Conservation (phyloP, 108 stramenopile genomes). For the Fistulifera solaris region DNA sequence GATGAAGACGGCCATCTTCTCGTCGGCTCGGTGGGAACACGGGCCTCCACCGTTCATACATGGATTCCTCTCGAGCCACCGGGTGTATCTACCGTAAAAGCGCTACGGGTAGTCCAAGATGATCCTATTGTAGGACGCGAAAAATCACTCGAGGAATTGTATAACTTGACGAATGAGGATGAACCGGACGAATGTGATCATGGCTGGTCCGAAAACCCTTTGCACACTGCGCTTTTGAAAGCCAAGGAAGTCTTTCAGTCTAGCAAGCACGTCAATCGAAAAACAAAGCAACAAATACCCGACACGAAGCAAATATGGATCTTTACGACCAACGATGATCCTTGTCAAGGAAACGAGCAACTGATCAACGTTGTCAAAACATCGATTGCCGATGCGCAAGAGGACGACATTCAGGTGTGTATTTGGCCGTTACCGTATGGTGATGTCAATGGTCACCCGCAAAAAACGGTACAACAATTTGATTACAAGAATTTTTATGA, state of each 20-base stretch:
- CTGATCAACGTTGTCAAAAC: slow-evolving; percentile 18
- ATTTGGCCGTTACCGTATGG: slow-evolving; percentile 41
- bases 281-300: slow-evolving; percentile 21
- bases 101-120: slow-evolving; percentile 16
- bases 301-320: slow-evolving; percentile 68
- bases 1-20: slow-evolving; percentile 16
- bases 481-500: slow-evolving; percentile 14
- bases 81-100: slow-evolving; percentile 32
- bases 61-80: slow-evolving; percentile 49
- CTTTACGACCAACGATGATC: slow-evolving; percentile 62
- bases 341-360: slow-evolving; percentile 24
- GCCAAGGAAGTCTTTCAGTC: slow-evolving; percentile 35
- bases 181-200: slow-evolving; percentile 3
- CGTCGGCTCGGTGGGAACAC: neutral
- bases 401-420: slow-evolving; percentile 39
- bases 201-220: neutral
- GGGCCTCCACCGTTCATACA: slow-evolving; percentile 21
- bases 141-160: neutral
- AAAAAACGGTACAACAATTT: slow-evolving; percentile 4
- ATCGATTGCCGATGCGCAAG: slow-evolving; percentile 39
- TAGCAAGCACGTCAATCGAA: slow-evolving; percentile 33
- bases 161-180: neutral
- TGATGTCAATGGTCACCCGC: neutral
- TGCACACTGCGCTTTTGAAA: slow-evolving; percentile 27
- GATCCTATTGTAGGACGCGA: neutral